phyloP scores from a whole-genome alignment of 495 filamentous ascomycete species.

The Parmelia sp. region DNA sequence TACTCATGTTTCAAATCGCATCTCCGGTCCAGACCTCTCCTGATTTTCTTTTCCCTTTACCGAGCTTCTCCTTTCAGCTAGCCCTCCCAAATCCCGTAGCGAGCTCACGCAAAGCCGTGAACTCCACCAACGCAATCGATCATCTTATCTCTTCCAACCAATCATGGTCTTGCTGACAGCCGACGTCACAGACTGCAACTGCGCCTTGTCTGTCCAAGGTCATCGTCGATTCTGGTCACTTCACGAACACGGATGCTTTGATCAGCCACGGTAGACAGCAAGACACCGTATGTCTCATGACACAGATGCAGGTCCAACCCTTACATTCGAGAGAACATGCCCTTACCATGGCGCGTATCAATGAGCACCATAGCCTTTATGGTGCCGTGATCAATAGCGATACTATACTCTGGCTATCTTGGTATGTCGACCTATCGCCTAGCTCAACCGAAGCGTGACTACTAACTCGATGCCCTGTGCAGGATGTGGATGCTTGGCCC shows the following conservation, averaged over 20 bases:
- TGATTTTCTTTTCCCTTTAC: not conserved
- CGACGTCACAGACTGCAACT: constrained; percentile 21
- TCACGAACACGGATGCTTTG: constrained; percentile 20
- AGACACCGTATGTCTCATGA: constrained; percentile 27
- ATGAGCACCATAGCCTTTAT: constrained; percentile 28
- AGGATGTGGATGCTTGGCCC: constrained; percentile 21
- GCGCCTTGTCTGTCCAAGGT: constrained; percentile 24
- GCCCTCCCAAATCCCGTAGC: not conserved
- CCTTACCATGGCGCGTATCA: constrained; percentile 26
- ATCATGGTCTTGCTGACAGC: constrained; percentile 5
- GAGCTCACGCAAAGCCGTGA: not conserved
- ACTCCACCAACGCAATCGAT: not conserved
- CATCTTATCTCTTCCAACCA: not conserved
- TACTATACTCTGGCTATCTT: constrained; percentile 25
- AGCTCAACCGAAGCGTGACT: not conserved
- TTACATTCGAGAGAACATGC: constrained; percentile 20
- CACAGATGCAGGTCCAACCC: constrained; percentile 23
- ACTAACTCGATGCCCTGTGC: not conserved
- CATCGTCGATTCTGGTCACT: constrained; percentile 26
- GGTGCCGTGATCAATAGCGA: constrained; percentile 28
- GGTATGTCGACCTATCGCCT: constrained; percentile 7
- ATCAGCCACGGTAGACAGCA: constrained; percentile 27
- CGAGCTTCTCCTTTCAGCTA: not conserved
- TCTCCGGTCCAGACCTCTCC: not conserved
- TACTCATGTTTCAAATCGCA: not conserved